Conservation (phyloP, 1,139 yeast genomes). For the Ashbya aceris region DNA sequence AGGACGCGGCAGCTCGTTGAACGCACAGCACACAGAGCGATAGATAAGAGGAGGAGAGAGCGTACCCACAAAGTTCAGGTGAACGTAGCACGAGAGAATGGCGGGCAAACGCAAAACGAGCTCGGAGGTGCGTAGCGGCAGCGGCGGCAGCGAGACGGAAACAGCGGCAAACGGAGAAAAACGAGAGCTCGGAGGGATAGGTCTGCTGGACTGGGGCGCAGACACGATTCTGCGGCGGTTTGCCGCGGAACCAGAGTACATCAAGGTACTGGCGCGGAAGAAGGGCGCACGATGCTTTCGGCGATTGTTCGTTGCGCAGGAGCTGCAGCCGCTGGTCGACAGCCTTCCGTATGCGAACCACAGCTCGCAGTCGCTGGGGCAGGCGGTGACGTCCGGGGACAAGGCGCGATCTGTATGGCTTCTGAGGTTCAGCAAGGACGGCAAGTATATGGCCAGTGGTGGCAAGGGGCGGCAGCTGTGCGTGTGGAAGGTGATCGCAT, state of each 20-base stretch:
- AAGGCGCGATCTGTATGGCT: constrained; percentile 50
- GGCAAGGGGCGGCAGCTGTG: constrained; percentile 63
- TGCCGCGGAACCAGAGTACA: constrained; percentile 39
- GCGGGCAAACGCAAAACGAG: too few relatives aligned
- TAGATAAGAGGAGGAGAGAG: too few relatives aligned
- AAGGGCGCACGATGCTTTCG: constrained; percentile 40
- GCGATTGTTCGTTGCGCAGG: constrained; percentile 73
- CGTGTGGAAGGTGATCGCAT: constrained; percentile 73
- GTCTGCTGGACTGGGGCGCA: too few relatives aligned
- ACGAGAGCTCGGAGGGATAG: too few relatives aligned
- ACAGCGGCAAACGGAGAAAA: too few relatives aligned
- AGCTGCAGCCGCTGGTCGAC: constrained; percentile 35
- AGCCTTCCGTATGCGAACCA: constrained; percentile 7
- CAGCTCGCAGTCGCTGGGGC: constrained; percentile 5
- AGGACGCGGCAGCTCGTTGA: too few relatives aligned
- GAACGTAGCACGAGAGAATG: too few relatives aligned
- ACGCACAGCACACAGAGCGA: too few relatives aligned
- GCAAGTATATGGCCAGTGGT: constrained; percentile 74
- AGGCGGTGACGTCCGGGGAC: constrained; percentile 5
- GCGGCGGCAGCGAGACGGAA: too few relatives aligned
- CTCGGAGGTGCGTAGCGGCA: too few relatives aligned
- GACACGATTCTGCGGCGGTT: too few relatives aligned
- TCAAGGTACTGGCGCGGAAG: constrained; percentile 39
- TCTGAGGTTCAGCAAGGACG: constrained; percentile 67
- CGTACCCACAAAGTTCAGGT: too few relatives aligned